Evolutionary conservation across 306 rosid genomes (phyloP).

Genomic region (Castanospermum australe): DNA sequence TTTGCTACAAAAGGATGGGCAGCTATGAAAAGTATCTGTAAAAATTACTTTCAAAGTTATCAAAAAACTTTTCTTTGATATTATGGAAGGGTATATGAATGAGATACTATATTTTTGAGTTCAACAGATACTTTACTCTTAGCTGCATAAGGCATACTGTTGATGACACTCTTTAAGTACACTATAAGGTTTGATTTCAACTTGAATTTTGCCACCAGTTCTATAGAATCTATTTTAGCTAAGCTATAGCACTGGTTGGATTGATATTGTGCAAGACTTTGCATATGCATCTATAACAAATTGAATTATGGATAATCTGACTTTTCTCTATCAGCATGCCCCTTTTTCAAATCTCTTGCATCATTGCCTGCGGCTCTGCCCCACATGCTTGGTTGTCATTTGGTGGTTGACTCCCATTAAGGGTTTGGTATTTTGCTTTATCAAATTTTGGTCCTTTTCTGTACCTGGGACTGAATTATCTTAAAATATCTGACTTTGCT

Average conservation of each 20-base stretch:
- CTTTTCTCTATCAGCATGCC: neutral
- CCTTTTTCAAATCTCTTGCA: neutral
- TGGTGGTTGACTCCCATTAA: slow-evolving; percentile 21
- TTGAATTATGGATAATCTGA: neutral
- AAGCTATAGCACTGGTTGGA: neutral
- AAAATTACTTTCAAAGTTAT: neutral
- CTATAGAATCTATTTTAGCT: neutral
- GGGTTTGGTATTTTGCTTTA: slow-evolving; percentile 23
- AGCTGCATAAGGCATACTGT: neutral
- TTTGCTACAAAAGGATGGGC: neutral
- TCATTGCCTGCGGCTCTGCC: neutral
- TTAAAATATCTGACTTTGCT: neutral
- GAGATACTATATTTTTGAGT: neutral
- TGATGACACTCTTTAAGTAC: slow-evolving; percentile 1
- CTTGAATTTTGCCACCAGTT: neutral
- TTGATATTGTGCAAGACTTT: neutral
- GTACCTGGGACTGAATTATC: neutral
- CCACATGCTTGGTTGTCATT: neutral
- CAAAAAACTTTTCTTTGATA: no score
- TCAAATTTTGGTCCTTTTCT: neutral
- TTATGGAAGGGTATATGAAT: no score
- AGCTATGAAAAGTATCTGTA: neutral
- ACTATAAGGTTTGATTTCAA: neutral
- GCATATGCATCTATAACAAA: neutral
- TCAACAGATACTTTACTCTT: neutral